A percentile compares a stretch with the other conserved stretches of the same genome.
Conservation (phyloP, 345 rosid genomes). For the Populus tremula region DNA sequence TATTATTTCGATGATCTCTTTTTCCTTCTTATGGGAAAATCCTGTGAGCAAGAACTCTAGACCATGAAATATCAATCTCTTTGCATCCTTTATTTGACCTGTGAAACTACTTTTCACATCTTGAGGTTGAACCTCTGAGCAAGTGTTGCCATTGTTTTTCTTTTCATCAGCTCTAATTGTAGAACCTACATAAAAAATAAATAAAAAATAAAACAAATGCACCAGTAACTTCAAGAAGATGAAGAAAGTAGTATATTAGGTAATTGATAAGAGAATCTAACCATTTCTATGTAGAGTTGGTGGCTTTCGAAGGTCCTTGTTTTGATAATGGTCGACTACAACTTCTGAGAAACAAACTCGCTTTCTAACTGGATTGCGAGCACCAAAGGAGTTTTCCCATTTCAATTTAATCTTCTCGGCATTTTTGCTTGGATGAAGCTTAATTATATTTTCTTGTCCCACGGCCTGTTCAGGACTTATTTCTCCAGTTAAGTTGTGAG, state of each 20-base stretch:
- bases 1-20: conserved; percentile 44
- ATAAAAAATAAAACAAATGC: not conserved
- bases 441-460: conserved; percentile 24
- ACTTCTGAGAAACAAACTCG: conserved; percentile 41
- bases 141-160: conserved; percentile 17
- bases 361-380: conserved; percentile 31
- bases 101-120: conserved; percentile 18
- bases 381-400: not conserved
- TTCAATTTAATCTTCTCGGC: conserved; percentile 18
- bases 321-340: conserved; percentile 23
- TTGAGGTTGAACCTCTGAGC: conserved; percentile 19
- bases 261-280: conserved; percentile 16
- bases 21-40: conserved; percentile 50
- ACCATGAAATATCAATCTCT: conserved; percentile 41
- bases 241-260: not conserved
- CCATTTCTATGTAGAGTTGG: conserved; percentile 19
- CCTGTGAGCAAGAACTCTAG: conserved; percentile 59
- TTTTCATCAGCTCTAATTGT: conserved; percentile 26
- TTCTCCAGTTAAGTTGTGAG: conserved; percentile 10
- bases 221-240: not conserved
- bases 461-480: conserved; percentile 15
- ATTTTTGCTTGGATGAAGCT: conserved; percentile 17
- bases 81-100: conserved; percentile 18
- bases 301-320: conserved; percentile 17
- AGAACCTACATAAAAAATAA: conserved; percentile 19